phyloP scores from a whole-genome alignment of 371 early-diverging fungal genomes.

The Mucor velutinosus region DNA sequence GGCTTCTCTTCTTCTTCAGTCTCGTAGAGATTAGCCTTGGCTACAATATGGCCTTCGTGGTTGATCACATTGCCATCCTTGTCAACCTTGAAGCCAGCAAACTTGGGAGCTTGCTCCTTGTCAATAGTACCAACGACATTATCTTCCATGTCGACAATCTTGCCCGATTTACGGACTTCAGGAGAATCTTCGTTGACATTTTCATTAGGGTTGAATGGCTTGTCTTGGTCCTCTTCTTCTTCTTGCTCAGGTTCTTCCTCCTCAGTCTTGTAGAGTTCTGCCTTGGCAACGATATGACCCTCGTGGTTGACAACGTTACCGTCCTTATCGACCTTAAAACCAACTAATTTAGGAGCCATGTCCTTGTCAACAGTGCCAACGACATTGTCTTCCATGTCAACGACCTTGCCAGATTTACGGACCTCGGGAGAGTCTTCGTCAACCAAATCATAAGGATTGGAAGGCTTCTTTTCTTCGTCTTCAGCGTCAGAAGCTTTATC shows the following conservation, averaged over 20 bases:
- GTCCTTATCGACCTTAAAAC: constrained; percentile 18
- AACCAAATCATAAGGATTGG: constrained; percentile 9
- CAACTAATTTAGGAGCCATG: constrained; percentile 15
- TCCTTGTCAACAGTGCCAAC: constrained; percentile 14
- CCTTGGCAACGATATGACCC: constrained; percentile 11
- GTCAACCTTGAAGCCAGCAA: constrained; percentile 27
- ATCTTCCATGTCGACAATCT: constrained; percentile 23
- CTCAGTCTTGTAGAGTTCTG: constrained; percentile 7
- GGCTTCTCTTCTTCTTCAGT: constrained; percentile 8
- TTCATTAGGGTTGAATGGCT: constrained; percentile 15
- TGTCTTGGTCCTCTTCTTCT: constrained; percentile 16
- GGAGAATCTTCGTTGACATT: constrained; percentile 22
- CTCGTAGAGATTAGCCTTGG: constrained; percentile 22
- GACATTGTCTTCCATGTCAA: constrained; percentile 19
- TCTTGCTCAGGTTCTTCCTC: neutral
- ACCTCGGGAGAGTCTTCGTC: constrained; percentile 18
- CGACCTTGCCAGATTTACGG: constrained; percentile 17
- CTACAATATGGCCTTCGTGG: constrained; percentile 22
- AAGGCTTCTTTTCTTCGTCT: constrained; percentile 7
- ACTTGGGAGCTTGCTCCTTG: constrained; percentile 12
- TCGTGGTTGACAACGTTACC: constrained; percentile 15
- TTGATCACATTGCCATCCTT: constrained; percentile 20
- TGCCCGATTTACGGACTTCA: constrained; percentile 30
- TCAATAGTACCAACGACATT: constrained; percentile 25
- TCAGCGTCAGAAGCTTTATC: neutral